Evolutionary conservation across 2,329 filamentous ascomycete species (phyloP).

Genomic region (Teratosphaeria viscida): DNA sequence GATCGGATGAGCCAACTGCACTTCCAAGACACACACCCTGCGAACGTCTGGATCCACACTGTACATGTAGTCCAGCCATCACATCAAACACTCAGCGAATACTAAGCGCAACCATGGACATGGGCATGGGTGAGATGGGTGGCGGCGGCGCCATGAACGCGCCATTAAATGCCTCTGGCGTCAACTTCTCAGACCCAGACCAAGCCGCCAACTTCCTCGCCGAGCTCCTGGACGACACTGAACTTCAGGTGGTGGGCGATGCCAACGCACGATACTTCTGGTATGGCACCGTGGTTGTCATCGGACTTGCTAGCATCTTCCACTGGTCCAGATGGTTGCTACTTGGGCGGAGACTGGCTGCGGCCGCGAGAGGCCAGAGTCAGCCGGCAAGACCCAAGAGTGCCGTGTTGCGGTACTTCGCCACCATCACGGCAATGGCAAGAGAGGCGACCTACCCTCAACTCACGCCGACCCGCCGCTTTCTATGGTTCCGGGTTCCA

Average conservation of each 20-base stretch:
- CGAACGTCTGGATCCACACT: background rate
- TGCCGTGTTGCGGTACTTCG: conserved; percentile 15
- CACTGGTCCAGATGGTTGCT: conserved; percentile 20
- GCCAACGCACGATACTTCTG: conserved; percentile 29
- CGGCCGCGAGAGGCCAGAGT: conserved; percentile 22
- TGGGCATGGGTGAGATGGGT: conserved; percentile 15
- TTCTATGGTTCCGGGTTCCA: conserved; percentile 14
- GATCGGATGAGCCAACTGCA: background rate
- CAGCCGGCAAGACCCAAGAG: conserved; percentile 24
- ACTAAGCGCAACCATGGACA: conserved; percentile 4
- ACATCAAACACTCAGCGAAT: background rate
- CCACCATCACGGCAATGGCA: conserved; percentile 24
- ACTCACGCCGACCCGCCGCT: conserved; percentile 14
- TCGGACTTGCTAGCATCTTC: conserved; percentile 23
- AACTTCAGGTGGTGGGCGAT: conserved; percentile 27
- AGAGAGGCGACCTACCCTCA: conserved; percentile 28
- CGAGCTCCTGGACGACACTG: conserved; percentile 27
- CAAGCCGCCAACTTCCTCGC: conserved; percentile 27
- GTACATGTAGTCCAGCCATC: background rate
- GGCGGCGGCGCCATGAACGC: conserved; percentile 9
- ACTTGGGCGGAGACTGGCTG: conserved; percentile 25
- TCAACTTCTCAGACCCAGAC: conserved; percentile 29
- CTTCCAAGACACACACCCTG: background rate
- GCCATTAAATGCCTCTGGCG: conserved; percentile 23
- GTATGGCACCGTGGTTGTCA: conserved; percentile 29